Base-by-base conservation (phyloP, 228 moss, liverwort and hornwort species). In the Sphagnum fallax region DNA sequence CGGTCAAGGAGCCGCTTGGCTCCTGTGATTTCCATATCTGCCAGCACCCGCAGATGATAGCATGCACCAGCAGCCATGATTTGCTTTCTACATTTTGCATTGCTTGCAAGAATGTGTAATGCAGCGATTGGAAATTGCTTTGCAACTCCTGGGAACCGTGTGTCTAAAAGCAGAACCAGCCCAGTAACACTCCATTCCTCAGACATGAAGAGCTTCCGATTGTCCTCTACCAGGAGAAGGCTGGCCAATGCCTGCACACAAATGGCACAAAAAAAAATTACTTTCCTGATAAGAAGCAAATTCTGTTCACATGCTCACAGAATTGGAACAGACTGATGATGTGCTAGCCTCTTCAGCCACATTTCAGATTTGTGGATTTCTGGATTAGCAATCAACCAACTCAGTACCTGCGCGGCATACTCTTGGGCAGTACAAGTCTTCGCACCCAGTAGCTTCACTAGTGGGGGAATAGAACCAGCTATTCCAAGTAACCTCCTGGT, bases 1-100 rank as follows among this genome's bases (percentile, higher is more conserved):
- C 95, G 82, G 70, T 96, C 95, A 62, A 92, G 73, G 51, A 96
- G 77, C 66, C 91, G 79, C 78, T 87, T 84, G 0, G 95, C 83
- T 71, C 95, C 95, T 6, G 75, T 65, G 62, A 95, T 88, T 58
- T 89, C 86, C 75, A 80, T 84, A 6, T 95, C 89, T 5, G 92
- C 88, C 76, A 93, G 64, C 70, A 82, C 75, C 15, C 89, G 84
- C 50, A 96, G 77, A 71, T 91, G 91, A 50, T 77, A 80, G 71
- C 91, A 91, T 47, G 96, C 96, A 51, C 93, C 91, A 4, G 96
- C 93, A 52, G 86, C 83, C 53, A 89, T 84, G 93, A 96, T 96
- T 76, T 91, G 93, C 81, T 89, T 93, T 48, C 96, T 72, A 53
- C 91, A 91, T 59, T 68, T 89, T 8, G 79, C 77, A 63, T 73